Conservation (phyloP, 768 basidiomycete genomes). For the Tephrocybe sp. region DNA sequence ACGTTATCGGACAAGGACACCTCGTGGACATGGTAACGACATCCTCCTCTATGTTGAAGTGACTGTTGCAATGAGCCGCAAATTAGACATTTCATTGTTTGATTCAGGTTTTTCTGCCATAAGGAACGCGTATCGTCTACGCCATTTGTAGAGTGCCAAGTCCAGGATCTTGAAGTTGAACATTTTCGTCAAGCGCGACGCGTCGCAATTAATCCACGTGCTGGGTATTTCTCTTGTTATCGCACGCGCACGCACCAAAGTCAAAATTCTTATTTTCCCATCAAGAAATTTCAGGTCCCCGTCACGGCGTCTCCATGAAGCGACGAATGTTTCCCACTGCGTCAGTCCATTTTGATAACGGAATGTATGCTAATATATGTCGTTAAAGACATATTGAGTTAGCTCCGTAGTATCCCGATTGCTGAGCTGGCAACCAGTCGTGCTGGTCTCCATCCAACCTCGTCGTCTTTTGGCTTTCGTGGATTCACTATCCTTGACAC, state of each 20-base stretch:
- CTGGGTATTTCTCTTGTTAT: background rate
- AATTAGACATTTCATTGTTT: too few species aligned
- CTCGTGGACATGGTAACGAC: too few species aligned
- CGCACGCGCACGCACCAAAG: background rate
- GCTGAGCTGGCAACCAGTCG: background rate
- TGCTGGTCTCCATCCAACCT: background rate
- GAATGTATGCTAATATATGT: background rate
- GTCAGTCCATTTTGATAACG: conserved; percentile 2
- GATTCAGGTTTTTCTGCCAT: too few species aligned
- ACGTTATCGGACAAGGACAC: too few species aligned
- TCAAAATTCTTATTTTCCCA: conserved; percentile 3
- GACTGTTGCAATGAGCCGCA: too few species aligned
- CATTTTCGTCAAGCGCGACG: background rate
- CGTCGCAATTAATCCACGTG: conserved; percentile 1
- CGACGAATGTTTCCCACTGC: conserved; percentile 2
- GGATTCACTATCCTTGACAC: conserved; percentile 2
- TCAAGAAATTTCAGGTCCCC: conserved; percentile 3
- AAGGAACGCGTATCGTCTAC: too few species aligned
- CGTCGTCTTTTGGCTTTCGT: conserved; percentile 2
- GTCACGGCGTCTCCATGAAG: background rate
- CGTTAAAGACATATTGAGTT: conserved; percentile 7
- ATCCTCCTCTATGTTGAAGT: too few species aligned
- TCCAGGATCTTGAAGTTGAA: too few species aligned
- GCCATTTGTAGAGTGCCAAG: too few species aligned
- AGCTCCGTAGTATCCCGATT: conserved; percentile 1